These are phyloP conservation scores for Hanseniaspora meyeri DNA, from an alignment of 805 yeast genomes.

Conservation along the genomic window DNA sequence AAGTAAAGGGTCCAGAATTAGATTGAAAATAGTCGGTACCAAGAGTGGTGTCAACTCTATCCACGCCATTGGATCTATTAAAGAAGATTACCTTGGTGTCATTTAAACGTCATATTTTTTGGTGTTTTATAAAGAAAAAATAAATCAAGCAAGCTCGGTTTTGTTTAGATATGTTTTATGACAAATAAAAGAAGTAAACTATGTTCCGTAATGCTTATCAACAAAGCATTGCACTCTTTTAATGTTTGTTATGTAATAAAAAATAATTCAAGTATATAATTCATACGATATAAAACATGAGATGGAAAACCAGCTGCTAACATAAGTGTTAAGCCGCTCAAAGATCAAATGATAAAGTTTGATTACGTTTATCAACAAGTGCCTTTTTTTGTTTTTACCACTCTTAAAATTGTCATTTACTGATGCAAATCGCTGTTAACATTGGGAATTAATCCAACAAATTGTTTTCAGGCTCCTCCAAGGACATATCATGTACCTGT, in stretches of 20 bases:
- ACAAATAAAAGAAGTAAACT: too few species aligned
- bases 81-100: conserved; percentile 94
- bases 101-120: conserved; percentile 17
- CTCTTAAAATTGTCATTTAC: too few species aligned
- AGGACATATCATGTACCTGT: neutral
- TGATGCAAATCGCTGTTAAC: too few species aligned
- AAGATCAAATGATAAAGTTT: neutral
- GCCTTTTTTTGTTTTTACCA: neutral
- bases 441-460: neutral
- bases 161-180: too few species aligned
- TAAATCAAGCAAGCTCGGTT: too few species aligned
- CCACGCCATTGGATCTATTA: conserved; percentile 93
- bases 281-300: neutral
- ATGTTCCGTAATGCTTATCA: too few species aligned
- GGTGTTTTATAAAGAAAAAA: too few species aligned
- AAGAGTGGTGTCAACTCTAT: conserved; percentile 95
- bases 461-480: neutral
- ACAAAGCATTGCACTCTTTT: too few species aligned
- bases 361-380: neutral
- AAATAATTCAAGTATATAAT: too few species aligned
- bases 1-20: conserved; percentile 83
- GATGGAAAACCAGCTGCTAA: neutral
- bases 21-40: conserved; percentile 93
- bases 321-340: neutral
- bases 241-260: neutral